Evolutionary conservation across 1,139 yeast genomes (phyloP).

Genomic region (Candida sp.): DNA sequence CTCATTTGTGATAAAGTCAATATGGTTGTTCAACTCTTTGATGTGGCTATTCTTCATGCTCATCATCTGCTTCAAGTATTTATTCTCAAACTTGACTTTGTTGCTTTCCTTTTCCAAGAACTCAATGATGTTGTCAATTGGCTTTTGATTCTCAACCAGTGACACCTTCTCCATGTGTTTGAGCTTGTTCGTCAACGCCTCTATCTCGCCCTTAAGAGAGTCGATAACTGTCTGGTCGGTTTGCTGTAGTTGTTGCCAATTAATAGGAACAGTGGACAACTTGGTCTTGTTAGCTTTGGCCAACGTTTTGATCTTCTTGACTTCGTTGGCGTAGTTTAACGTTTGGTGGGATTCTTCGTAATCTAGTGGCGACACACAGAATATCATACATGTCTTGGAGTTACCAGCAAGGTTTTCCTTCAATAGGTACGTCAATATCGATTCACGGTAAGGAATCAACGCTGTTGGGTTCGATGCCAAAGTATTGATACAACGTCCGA

Average conservation of each 20-base stretch:
- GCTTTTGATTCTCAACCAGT: conserved; percentile 1
- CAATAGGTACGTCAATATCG: conserved; percentile 70
- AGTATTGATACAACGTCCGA: conserved; percentile 74
- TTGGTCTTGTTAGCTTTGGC: conserved; percentile 54
- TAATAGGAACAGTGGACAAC: conserved; percentile 30
- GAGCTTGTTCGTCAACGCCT: conserved; percentile 31
- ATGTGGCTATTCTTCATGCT: conserved; percentile 24
- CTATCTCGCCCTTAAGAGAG: conserved; percentile 35
- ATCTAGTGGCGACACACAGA: conserved; percentile 77
- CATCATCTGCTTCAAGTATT: conserved; percentile 26
- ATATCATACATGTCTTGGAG: conserved; percentile 76
- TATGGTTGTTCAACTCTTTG: conserved; percentile 30
- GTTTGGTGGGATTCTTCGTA: conserved; percentile 79
- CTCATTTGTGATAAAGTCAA: conserved; percentile 33
- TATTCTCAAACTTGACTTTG: conserved; percentile 38
- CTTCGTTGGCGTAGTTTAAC: conserved; percentile 74
- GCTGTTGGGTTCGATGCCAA: conserved; percentile 27
- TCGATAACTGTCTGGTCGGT: conserved; percentile 33
- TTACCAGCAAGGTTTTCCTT: conserved; percentile 78
- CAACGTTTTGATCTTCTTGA: conserved; percentile 66
- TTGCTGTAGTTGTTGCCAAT: conserved; percentile 34
- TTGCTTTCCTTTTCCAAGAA: conserved; percentile 36
- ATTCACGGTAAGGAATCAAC: conserved; percentile 74
- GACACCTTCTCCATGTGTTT: conserved; percentile 7
- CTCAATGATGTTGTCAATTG: conserved; percentile 28